Percentiles rank a stretch among this genome's conserved stretches.
Conservation (phyloP, 441 rosid genomes). For the Rhodomyrtus psidioides region DNA sequence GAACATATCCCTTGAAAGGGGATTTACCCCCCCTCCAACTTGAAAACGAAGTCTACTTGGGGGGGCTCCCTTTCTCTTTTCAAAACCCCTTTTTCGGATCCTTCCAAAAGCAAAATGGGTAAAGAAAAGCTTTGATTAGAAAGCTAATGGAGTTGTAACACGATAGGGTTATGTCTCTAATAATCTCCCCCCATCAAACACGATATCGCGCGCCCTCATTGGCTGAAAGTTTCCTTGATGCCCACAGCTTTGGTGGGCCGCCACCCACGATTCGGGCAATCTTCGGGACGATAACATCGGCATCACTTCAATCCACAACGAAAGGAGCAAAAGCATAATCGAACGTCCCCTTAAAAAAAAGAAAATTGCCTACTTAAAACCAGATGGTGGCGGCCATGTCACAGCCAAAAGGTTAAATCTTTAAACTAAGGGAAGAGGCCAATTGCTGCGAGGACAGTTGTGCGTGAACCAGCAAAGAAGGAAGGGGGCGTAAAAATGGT, state of each 20-base stretch:
- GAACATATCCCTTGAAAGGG: constrained; percentile 47
- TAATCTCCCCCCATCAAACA: constrained; percentile 9
- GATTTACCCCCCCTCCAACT: constrained; percentile 20
- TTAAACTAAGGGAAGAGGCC: constrained; percentile 8
- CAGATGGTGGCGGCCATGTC: constrained; percentile 37
- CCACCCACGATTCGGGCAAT: constrained; percentile 57
- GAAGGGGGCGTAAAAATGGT: neutral
- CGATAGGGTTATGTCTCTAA: constrained; percentile 36
- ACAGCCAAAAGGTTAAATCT: constrained; percentile 1
- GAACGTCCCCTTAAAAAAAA: constrained; percentile 10
- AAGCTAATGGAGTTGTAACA: constrained; percentile 36
- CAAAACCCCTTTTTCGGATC: constrained; percentile 33
- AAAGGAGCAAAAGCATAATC: constrained; percentile 26
- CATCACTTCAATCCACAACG: constrained; percentile 65
- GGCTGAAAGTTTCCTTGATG: constrained; percentile 35
- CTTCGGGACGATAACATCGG: constrained; percentile 66
- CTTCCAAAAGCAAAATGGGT: constrained; percentile 50
- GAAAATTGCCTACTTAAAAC: constrained; percentile 14
- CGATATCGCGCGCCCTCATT: constrained; percentile 14
- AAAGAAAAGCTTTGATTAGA: constrained; percentile 24
- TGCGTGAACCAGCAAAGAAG: constrained; percentile 12
- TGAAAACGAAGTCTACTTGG: constrained; percentile 28
- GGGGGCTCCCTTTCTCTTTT: constrained; percentile 5
- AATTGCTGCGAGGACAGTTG: constrained; percentile 33
- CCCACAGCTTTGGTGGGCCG: constrained; percentile 69